Percentiles rank a stretch among this genome's conserved stretches.
phyloP scores from a whole-genome alignment of 2,329 filamentous ascomycete species.

The Talaromyces piceae region DNA sequence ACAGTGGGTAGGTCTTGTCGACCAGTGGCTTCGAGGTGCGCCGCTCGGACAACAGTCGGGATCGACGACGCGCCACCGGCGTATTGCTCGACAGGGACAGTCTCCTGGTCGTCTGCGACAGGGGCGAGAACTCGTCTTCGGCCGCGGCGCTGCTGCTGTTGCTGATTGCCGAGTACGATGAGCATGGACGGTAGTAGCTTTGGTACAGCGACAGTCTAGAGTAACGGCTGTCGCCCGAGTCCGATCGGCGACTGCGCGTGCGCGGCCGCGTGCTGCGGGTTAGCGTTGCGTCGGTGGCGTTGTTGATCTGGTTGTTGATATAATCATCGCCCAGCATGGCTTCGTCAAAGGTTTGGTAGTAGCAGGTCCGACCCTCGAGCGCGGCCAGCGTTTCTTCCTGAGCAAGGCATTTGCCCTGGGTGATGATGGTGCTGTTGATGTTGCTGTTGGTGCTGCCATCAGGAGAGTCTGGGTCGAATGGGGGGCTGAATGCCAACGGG shows the following conservation, averaged over 20 bases:
- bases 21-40: constrained; percentile 3
- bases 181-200: background rate
- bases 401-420: constrained; percentile 12
- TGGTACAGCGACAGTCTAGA: background rate
- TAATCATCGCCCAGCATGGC: constrained; percentile 13
- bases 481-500: constrained; percentile 11
- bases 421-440: background rate
- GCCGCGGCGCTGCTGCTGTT: no score
- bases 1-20: background rate
- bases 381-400: constrained; percentile 28
- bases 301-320: background rate
- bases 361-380: constrained; percentile 21
- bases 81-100: background rate
- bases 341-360: constrained; percentile 20
- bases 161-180: background rate
- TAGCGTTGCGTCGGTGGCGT: background rate
- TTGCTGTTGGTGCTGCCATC: constrained; percentile 5
- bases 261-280: background rate
- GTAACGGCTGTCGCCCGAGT: background rate
- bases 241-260: background rate
- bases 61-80: background rate
- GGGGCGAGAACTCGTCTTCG: background rate
- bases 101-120: background rate
- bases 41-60: no score
- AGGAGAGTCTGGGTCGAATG: constrained; percentile 11